Conservation (phyloP, 352 stramenopile species). For the Phytophthora pseudosyringae region DNA sequence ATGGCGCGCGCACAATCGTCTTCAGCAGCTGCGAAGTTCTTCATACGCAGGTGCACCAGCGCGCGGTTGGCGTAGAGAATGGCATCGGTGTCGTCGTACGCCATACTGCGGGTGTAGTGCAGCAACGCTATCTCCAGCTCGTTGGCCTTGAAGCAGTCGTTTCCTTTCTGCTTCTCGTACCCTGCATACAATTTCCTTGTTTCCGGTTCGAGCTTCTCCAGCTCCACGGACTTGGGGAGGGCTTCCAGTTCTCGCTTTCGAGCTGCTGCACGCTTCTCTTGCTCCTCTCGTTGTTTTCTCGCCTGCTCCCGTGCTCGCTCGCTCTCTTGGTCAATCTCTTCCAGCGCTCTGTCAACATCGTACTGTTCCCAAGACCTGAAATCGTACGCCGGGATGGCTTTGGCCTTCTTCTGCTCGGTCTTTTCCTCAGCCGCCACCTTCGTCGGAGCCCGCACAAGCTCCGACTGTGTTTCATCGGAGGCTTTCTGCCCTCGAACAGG, state of each 20-base stretch:
- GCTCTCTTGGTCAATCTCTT: slow-evolving; percentile 72
- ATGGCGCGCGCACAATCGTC: slow-evolving; percentile 86
- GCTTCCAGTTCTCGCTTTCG: slow-evolving; percentile 65
- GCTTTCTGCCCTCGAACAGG: slow-evolving; percentile 64
- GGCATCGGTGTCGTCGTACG: slow-evolving; percentile 77
- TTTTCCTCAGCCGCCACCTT: slow-evolving; percentile 7
- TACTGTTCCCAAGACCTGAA: slow-evolving; percentile 94
- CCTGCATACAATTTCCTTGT: slow-evolving; percentile 65
- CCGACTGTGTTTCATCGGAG: background rate
- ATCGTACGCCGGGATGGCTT: slow-evolving; percentile 86
- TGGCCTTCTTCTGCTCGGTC: slow-evolving; percentile 28
- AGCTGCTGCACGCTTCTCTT: slow-evolving; percentile 45
- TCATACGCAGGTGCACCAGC: slow-evolving; percentile 76
- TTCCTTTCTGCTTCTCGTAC: slow-evolving; percentile 94
- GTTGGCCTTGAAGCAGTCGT: slow-evolving; percentile 90
- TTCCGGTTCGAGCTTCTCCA: slow-evolving; percentile 55
- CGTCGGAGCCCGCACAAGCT: slow-evolving; percentile 3
- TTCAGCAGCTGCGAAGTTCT: slow-evolving; percentile 88
- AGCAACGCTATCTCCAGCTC: slow-evolving; percentile 88
- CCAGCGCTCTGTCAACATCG: slow-evolving; percentile 83
- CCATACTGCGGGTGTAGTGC: slow-evolving; percentile 91
- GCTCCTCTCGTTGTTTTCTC: slow-evolving; percentile 37
- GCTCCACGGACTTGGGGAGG: slow-evolving; percentile 61
- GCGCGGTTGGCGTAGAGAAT: slow-evolving; percentile 91
- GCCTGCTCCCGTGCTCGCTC: slow-evolving; percentile 45